Evolutionary conservation across 106 monocot genomes (phyloP).

Genomic region (Apostasia shenzhenica): DNA sequence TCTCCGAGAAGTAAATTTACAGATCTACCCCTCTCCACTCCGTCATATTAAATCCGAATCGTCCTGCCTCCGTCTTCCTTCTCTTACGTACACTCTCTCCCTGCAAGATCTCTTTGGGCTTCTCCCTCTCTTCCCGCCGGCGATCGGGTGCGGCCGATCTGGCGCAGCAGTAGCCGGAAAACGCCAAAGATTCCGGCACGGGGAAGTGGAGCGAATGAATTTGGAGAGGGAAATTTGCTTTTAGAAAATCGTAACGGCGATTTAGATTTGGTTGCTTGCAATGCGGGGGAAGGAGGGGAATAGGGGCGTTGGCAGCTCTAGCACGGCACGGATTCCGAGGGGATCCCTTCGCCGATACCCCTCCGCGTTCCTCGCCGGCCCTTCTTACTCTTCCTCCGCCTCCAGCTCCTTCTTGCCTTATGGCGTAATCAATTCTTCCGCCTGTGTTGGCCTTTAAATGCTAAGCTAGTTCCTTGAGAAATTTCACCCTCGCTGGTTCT

Average conservation of each 20-base stretch:
- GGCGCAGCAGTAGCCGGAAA: neutral
- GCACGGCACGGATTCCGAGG: slow-evolving; percentile 20
- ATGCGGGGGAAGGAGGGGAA: neutral
- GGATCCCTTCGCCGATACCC: slow-evolving; percentile 13
- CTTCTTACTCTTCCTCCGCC: slow-evolving; percentile 4
- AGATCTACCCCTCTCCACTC: neutral
- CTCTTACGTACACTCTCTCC: neutral
- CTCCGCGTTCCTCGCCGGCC: slow-evolving; percentile 7
- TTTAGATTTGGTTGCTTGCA: slow-evolving; percentile 10
- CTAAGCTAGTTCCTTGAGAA: neutral
- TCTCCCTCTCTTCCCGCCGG: neutral
- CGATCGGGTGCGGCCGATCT: neutral
- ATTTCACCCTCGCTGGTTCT: neutral
- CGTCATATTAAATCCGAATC: neutral
- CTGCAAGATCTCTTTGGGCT: neutral
- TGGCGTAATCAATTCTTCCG: slow-evolving; percentile 20
- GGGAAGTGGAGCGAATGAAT: neutral
- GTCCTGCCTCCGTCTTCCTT: neutral
- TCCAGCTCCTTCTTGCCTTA: slow-evolving; percentile 11
- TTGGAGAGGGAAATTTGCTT: slow-evolving; percentile 2
- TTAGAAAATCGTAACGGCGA: neutral
- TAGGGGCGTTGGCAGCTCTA: slow-evolving; percentile 7
- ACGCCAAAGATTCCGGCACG: neutral
- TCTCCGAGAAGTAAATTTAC: no score
- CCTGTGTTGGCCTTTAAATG: slow-evolving; percentile 3